phyloP scores from a whole-genome alignment of 106 monocot genomes.

The Platanthera zijinensis region DNA sequence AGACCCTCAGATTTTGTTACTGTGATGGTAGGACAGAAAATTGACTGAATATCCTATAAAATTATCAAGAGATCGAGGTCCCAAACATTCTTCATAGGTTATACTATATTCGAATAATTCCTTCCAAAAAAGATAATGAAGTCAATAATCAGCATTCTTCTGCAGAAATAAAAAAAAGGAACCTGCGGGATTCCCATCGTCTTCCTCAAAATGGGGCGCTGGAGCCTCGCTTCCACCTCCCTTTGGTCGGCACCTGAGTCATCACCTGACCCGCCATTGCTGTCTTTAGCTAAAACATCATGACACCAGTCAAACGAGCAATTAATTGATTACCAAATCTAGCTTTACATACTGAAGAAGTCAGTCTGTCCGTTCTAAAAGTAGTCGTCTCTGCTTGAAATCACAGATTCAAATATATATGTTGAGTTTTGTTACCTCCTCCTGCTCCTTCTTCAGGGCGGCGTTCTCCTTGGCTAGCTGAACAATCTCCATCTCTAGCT shows the following conservation, averaged over 20 bases:
- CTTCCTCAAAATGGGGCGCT: constrained; percentile 63
- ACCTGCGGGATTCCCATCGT: no score
- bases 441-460: constrained; percentile 31
- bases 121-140: background rate
- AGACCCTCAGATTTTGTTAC: no score
- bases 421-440: constrained; percentile 26
- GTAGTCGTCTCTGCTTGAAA: no score
- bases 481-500: constrained; percentile 45
- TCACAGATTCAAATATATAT: no score
- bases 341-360: no score
- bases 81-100: no score
- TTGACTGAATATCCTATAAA: no score
- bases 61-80: no score
- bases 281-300: constrained; percentile 22
- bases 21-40: no score
- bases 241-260: constrained; percentile 28
- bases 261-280: constrained; percentile 26
- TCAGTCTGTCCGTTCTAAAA: no score
- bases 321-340: background rate
- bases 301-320: background rate
- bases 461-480: constrained; percentile 36
- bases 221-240: constrained; percentile 32
- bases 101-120: no score
- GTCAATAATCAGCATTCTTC: background rate
- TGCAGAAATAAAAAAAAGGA: background rate